These are phyloP conservation scores for Mercurialis annua DNA, from an alignment of 345 rosid genomes.

Conservation along the genomic window DNA sequence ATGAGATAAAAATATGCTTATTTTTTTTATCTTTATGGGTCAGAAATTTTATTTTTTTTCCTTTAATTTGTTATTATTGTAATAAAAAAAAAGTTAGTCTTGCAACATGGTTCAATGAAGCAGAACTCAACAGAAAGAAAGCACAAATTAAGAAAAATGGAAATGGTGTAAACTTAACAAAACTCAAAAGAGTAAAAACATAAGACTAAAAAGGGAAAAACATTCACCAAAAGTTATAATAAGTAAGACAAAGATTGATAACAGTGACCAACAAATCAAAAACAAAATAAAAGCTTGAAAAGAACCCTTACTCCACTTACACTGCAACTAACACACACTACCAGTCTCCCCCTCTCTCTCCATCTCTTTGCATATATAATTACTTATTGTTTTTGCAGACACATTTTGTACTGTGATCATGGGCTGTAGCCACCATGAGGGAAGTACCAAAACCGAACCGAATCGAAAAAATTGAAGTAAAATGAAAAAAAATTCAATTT, in stretches of 20 bases:
- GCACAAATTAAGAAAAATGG: no score
- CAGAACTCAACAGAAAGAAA: no score
- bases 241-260: neutral
- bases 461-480: no score
- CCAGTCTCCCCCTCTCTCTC: conserved; percentile 15
- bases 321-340: conserved; percentile 25
- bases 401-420: neutral
- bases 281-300: conserved; percentile 5
- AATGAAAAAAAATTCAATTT: no score
- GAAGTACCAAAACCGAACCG: no score
- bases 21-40: no score
- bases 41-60: no score
- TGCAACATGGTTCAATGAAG: no score
- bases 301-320: conserved; percentile 5
- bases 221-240: conserved; percentile 11
- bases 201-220: neutral
- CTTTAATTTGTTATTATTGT: no score
- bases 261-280: conserved; percentile 15
- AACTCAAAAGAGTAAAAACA: neutral
- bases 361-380: conserved; percentile 4
- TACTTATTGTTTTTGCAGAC: conserved; percentile 7
- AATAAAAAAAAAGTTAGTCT: no score
- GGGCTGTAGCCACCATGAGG: neutral
- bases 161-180: no score
- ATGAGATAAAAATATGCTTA: no score